Base-by-base conservation (phyloP, 2,329 filamentous ascomycete species). In the Pseudogymnoascus sp. region DNA sequence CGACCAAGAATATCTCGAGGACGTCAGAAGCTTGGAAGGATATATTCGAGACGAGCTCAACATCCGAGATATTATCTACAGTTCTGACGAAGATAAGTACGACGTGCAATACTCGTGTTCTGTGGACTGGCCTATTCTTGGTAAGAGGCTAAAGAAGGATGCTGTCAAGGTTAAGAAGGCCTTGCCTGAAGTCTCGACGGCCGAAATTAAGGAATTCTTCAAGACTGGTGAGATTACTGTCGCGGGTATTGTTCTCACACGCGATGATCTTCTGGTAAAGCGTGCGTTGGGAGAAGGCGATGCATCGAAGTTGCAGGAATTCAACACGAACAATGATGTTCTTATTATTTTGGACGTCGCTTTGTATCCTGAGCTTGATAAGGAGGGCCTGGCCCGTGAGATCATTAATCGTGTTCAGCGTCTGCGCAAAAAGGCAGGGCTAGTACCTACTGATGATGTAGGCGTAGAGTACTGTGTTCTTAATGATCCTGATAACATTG, bases 81-180 rank as follows among this genome's bases (percentile, higher is more conserved):
- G 90, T 2, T 86, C 84, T 6, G 92, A 97, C 66, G 94, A 97
- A 76, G 87, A 85, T 61, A 90, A 88, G 73, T 97, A 97, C 78
- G 89, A 92, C 61, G 92, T 99, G 50, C 87, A 94, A 71, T 96
- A 97, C 77, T 91, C 88, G 64, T 90, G 92, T 11, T 85, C 84
- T 39, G 92, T 92, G 6, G 94, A 99, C 74, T 97, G 94, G 88
- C 92, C 94, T 11, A 88, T 90, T 1, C 81, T 99, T 11, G 94
- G 94, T 66, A 96, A 96, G 83, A 97, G 97, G 78, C 82, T 97
- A 68, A 96, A 96, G 81, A 97, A 96, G 76, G 92, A 97, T 70
- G 90, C 91, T 66, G 85, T 86, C 66, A 90, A 88, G 72, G 92
- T 97, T 68, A 95, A 95, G 80, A 95, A 93, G 77, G 92, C 90